Evolutionary conservation across 2,329 filamentous ascomycete genomes (phyloP).

Genomic region (Orbilia javanica): DNA sequence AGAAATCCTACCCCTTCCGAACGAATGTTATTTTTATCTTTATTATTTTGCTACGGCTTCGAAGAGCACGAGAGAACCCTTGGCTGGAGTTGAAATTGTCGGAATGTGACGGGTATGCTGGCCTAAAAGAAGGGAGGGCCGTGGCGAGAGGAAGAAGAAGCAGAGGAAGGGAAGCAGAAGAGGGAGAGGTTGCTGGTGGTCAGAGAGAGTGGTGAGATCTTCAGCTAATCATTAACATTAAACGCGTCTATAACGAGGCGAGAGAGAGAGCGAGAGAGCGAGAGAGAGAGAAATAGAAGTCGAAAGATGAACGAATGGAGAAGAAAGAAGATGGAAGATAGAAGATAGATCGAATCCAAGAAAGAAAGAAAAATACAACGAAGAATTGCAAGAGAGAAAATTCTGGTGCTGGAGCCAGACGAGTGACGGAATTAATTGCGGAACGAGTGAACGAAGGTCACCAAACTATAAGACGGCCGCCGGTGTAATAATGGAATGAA

Average conservation of each 20-base stretch:
- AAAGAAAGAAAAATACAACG: constrained; percentile 15
- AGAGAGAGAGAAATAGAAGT: constrained; percentile 13
- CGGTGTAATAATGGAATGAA: too few relatives aligned
- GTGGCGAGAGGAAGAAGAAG: neutral
- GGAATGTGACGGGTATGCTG: constrained; percentile 28
- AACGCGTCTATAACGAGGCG: constrained; percentile 42
- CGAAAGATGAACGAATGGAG: neutral
- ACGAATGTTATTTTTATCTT: constrained; percentile 28
- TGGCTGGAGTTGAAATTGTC: neutral
- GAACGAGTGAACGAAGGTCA: constrained; percentile 30
- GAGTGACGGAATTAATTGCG: constrained; percentile 14
- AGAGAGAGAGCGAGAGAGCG: neutral
- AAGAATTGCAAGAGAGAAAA: constrained; percentile 2
- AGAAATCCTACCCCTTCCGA: constrained; percentile 28
- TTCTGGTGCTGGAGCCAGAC: neutral
- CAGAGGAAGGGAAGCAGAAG: neutral
- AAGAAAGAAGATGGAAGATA: constrained; percentile 7
- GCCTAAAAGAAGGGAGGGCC: neutral
- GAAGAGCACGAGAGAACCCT: neutral
- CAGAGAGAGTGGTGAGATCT: constrained; percentile 32
- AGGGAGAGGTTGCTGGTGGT: neutral
- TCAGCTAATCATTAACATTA: constrained; percentile 55
- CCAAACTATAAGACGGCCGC: neutral
- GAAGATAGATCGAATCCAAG: neutral
- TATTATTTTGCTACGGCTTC: neutral